Base-by-base conservation (phyloP, 306 rosid species). In the Vachellia collinsii region DNA sequence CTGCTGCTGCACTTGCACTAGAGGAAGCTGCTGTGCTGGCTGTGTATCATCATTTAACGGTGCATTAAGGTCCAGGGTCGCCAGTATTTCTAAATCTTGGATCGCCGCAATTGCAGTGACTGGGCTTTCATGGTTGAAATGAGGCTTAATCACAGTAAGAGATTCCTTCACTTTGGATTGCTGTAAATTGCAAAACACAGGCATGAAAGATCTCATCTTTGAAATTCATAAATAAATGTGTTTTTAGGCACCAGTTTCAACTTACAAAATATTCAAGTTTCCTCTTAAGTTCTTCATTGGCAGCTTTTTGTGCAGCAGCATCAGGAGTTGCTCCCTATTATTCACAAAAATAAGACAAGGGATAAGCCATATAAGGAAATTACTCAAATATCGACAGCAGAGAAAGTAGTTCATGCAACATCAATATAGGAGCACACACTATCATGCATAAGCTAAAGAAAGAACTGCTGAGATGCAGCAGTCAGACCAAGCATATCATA, bases 211-310 rank as follows among this genome's bases (percentile, higher is more conserved):
- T 37, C 65, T 80, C 64, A 14, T 22, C 47, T 81, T 59, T 29
- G 16, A 73, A 83, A 65, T 73, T 14, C 34, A 67, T 53, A 78
- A 11, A 63, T 6, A 36, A 59, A 0, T 39, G 62, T 20, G 48
- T 34, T 84, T 48, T 42, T 17, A 78, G 59, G 42, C 54, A 68
- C 70, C 39, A 11, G 16, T 43, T 65, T 76, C 70, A 54, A 87
- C 98, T 94, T 83, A 94, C 97, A 72, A 94, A 85, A 77, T 79
- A 86, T 65, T 90, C 95, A 23, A 92, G 89, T 76, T 90, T 92
- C 91, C 89, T 84, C 87, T 46, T 86, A 43, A 93, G 86, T 17
- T 86, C 94, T 74, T 68, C 92, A 70, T 82, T 80, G 7, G 56
- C 87, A 25, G 46, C 87, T 19, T 59, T 68, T 64, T 61, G 82